Percentiles rank a stretch among this genome's conserved stretches.
These are phyloP conservation scores for Tolypocladium endophyticum DNA, from an alignment of 2,329 filamentous ascomycete species.

Conservation along the genomic window DNA sequence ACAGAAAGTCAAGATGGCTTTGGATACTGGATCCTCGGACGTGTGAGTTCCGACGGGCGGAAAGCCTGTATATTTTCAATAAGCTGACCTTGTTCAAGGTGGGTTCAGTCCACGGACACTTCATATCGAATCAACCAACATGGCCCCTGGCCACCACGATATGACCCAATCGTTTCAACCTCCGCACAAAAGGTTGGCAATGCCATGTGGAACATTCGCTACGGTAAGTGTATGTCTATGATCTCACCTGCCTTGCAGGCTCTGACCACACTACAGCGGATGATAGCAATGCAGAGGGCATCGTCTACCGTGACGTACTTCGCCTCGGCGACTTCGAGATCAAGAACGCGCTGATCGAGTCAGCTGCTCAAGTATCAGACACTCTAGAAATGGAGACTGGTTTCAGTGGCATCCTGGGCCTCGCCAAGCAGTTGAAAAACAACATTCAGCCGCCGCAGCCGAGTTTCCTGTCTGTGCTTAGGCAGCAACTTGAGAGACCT, in stretches of 20 bases:
- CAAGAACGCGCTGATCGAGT: slow-evolving; percentile 36
- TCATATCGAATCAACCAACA: slow-evolving; percentile 20
- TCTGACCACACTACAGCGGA: slow-evolving; percentile 22
- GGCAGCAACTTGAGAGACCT: slow-evolving; percentile 25
- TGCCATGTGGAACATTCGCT: slow-evolving; percentile 37
- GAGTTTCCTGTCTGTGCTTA: slow-evolving; percentile 34
- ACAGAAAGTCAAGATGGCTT: slow-evolving; percentile 34
- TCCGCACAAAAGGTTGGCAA: slow-evolving; percentile 30
- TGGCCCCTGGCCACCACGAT: slow-evolving; percentile 27
- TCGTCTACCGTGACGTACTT: slow-evolving; percentile 40
- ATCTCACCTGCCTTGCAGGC: neutral
- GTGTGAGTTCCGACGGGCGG: slow-evolving; percentile 41
- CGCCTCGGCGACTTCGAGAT: slow-evolving; percentile 33
- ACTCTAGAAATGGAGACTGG: slow-evolving; percentile 29
- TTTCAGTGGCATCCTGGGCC: slow-evolving; percentile 41
- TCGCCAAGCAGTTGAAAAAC: slow-evolving; percentile 35
- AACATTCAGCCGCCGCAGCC: slow-evolving; percentile 31
- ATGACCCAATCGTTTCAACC: slow-evolving; percentile 32
- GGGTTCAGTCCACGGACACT: slow-evolving; percentile 42
- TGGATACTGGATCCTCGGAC: slow-evolving; percentile 45
- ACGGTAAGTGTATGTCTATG: slow-evolving; percentile 26
- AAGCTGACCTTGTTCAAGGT: slow-evolving; percentile 22
- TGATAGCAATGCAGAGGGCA: slow-evolving; percentile 31
- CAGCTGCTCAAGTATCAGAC: slow-evolving; percentile 30
- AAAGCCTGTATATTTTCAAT: neutral